phyloP scores from a whole-genome alignment of 768 basidiomycete genomes.

The Lepiota brunneoincarnata region DNA sequence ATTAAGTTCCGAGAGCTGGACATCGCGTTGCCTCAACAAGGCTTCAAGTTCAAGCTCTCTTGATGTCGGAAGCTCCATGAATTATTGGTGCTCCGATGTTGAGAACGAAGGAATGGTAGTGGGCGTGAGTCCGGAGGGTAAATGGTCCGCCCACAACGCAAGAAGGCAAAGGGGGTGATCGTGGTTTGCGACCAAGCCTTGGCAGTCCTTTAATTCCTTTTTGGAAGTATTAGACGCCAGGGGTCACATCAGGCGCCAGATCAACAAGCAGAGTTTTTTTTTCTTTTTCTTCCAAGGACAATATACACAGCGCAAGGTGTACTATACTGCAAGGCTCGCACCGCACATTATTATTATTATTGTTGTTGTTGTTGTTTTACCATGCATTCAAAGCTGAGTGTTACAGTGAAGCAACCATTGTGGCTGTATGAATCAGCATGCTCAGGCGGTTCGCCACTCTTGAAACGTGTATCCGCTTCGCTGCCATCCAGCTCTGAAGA shows the following conservation, averaged over 20 bases:
- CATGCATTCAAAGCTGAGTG: too few species aligned
- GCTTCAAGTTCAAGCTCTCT: conserved; percentile 83
- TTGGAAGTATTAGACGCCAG: conserved; percentile 7
- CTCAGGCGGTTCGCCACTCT: too few species aligned
- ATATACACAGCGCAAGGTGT: too few species aligned
- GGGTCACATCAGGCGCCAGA: conserved; percentile 2
- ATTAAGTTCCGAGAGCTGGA: conserved; percentile 66
- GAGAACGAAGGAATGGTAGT: conserved; percentile 11
- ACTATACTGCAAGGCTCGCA: too few species aligned
- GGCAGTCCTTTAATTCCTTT: conserved; percentile 17
- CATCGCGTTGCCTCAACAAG: conserved; percentile 72
- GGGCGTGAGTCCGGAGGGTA: conserved; percentile 6
- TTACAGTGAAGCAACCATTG: too few species aligned
- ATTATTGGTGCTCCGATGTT: background rate
- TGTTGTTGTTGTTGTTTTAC: too few species aligned
- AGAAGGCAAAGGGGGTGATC: conserved; percentile 9
- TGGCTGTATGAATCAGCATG: too few species aligned
- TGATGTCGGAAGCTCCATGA: conserved; percentile 69
- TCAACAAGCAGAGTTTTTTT: too few species aligned
- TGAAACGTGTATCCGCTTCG: too few species aligned
- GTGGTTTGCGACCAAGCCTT: conserved; percentile 13
- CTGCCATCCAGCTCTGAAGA: too few species aligned
- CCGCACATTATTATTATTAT: too few species aligned
- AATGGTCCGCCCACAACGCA: conserved; percentile 10
- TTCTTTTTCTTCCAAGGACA: too few species aligned